phyloP scores from a whole-genome alignment of 208 protist genomes.

The Strigomonas galati region DNA sequence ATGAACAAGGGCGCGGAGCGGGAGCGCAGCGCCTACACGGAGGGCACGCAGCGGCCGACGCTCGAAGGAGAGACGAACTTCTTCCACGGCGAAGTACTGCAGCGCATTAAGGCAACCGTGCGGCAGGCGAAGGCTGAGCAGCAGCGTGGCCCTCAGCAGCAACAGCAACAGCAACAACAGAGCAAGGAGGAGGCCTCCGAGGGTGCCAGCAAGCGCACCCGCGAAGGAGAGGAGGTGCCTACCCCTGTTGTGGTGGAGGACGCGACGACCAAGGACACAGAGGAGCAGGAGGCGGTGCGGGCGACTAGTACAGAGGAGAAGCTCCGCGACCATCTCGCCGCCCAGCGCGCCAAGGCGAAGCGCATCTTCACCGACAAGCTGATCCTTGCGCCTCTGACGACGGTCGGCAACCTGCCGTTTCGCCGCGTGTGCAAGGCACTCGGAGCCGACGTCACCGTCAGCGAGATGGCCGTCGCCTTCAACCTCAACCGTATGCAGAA shows the following conservation, averaged over 20 bases:
- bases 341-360: slow-evolving; percentile 23
- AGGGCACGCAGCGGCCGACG: slow-evolving; percentile 55
- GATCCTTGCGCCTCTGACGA: slow-evolving; percentile 96
- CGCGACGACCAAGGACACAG: slow-evolving; percentile 19
- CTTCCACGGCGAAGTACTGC: slow-evolving; percentile 50
- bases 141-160: slow-evolving; percentile 13
- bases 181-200: neutral
- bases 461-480: slow-evolving; percentile 93
- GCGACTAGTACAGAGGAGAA: slow-evolving; percentile 24
- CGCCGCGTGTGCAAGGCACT: slow-evolving; percentile 91
- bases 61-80: slow-evolving; percentile 79
- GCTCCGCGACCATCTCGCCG: slow-evolving; percentile 35
- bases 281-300: slow-evolving; percentile 16
- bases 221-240: neutral
- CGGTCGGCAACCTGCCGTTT: slow-evolving; percentile 98
- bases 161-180: neutral
- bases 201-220: neutral
- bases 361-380: slow-evolving; percentile 89
- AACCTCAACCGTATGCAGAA: slow-evolving; percentile 85
- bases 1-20: slow-evolving; percentile 80
- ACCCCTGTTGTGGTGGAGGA: too few species aligned
- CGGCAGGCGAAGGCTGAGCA: slow-evolving; percentile 25
- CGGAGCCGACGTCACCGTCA: slow-evolving; percentile 92
- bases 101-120: slow-evolving; percentile 52
- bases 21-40: slow-evolving; percentile 36